A percentile compares a stretch with the other conserved stretches of the same genome.
phyloP scores from a whole-genome alignment of 768 basidiomycete species.

The Lactarius deliciosus region DNA sequence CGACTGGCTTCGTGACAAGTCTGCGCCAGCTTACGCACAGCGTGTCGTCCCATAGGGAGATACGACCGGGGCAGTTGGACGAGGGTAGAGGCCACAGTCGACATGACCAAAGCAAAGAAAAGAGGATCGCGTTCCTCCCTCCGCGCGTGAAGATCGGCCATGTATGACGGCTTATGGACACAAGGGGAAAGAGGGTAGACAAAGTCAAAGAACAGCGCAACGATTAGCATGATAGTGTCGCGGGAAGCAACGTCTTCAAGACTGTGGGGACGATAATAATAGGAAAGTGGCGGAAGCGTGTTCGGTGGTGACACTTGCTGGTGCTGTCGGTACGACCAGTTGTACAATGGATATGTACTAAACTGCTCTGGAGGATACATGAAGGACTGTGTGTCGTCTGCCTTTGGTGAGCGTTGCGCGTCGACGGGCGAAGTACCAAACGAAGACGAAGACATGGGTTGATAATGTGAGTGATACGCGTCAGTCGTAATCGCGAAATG shows the following conservation, averaged over 20 bases:
- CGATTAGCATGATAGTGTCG: constrained; percentile 77
- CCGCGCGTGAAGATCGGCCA: constrained; percentile 79
- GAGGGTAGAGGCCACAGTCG: constrained; percentile 81
- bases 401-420: constrained; percentile 35
- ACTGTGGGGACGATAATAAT: constrained; percentile 71
- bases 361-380: constrained; percentile 50
- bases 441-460: constrained; percentile 41
- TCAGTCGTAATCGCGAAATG: constrained; percentile 72
- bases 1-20: constrained; percentile 81
- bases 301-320: constrained; percentile 49
- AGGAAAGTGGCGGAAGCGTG: constrained; percentile 58
- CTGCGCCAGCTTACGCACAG: constrained; percentile 83
- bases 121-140: constrained; percentile 86
- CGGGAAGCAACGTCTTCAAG: constrained; percentile 82
- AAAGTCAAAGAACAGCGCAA: constrained; percentile 90
- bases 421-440: constrained; percentile 45
- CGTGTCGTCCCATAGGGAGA: constrained; percentile 79
- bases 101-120: constrained; percentile 90
- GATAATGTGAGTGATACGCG: constrained; percentile 58
- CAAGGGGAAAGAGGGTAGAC: constrained; percentile 91
- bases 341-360: constrained; percentile 64
- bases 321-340: constrained; percentile 71
- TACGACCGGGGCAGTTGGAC: constrained; percentile 88
- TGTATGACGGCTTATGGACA: constrained; percentile 87
- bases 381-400: constrained; percentile 46